phyloP scores from a whole-genome alignment of 2,329 filamentous ascomycete genomes.

The Ustulina deusta region DNA sequence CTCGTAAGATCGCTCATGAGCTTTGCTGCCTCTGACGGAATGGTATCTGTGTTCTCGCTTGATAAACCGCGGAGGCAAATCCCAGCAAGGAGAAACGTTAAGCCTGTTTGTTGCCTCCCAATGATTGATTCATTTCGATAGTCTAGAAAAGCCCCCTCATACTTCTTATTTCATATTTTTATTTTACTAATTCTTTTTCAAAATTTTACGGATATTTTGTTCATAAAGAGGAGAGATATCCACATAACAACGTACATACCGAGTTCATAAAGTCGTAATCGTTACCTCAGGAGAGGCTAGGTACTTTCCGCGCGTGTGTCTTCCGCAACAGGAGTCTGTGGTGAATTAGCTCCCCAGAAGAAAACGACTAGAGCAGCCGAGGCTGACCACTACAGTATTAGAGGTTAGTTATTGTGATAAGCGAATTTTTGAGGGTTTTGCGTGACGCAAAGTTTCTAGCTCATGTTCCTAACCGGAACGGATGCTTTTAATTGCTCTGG shows the following conservation, averaged over 20 bases:
- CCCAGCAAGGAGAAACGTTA: too few relatives aligned
- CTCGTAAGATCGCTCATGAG: too few relatives aligned
- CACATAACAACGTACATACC: not conserved
- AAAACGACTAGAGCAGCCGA: constrained; percentile 51
- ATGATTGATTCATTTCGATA: not conserved
- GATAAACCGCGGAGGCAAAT: too few relatives aligned
- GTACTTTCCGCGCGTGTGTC: constrained; percentile 18
- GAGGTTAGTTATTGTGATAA: constrained; percentile 3
- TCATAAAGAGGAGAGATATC: not conserved
- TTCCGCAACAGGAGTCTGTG: constrained; percentile 1
- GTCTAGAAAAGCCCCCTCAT: not conserved
- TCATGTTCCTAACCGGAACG: not conserved
- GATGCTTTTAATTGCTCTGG: not conserved
- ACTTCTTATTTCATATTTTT: not conserved
- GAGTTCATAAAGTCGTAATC: constrained; percentile 23
- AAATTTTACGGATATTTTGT: not conserved
- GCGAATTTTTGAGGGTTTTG: too few relatives aligned
- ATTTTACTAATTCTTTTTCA: not conserved
- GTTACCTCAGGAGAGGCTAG: not conserved
- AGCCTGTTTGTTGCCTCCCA: too few relatives aligned
- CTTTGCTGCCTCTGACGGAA: too few relatives aligned
- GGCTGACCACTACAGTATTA: constrained; percentile 49
- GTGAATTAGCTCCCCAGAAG: constrained; percentile 49
- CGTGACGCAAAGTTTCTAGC: not conserved
- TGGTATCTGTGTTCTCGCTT: too few relatives aligned